A percentile compares a stretch with the other conserved stretches of the same genome.
Conservation (phyloP, 2,329 filamentous ascomycete species). For the Podosphaera fusca region DNA sequence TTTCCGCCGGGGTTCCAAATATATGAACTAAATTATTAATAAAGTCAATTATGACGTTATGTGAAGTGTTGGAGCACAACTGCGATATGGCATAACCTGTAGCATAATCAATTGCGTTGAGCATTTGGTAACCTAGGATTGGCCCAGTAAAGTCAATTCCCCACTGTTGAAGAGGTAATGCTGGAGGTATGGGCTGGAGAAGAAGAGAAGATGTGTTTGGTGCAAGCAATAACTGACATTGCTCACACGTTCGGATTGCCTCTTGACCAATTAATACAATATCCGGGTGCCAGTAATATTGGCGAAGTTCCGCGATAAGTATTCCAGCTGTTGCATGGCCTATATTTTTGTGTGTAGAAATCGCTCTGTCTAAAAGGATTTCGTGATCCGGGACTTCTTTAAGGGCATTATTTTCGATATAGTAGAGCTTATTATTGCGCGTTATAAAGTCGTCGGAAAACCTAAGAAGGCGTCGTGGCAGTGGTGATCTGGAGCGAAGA, state of each 20-base stretch:
- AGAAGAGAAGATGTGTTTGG: neutral
- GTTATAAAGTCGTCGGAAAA: neutral
- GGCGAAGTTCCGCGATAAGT: neutral
- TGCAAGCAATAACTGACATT: neutral
- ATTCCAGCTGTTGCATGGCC: neutral
- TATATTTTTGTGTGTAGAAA: neutral
- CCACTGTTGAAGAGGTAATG: neutral
- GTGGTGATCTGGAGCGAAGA: neutral
- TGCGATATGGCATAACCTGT: neutral
- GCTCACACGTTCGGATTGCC: neutral
- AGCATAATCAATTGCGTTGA: neutral
- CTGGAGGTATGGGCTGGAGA: neutral
- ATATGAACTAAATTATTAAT: neutral
- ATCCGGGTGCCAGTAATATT: neutral
- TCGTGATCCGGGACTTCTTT: neutral
- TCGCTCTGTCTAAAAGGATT: neutral
- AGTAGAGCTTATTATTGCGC: neutral
- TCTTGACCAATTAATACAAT: neutral
- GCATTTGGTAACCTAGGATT: neutral
- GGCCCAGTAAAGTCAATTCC: neutral
- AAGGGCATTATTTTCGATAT: neutral
- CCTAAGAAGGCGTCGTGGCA: neutral
- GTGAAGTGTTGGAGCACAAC: neutral
- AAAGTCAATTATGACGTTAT: neutral
- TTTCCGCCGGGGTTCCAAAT: neutral